Base-by-base conservation (phyloP, 441 rosid species). In the Eruca vesicaria region DNA sequence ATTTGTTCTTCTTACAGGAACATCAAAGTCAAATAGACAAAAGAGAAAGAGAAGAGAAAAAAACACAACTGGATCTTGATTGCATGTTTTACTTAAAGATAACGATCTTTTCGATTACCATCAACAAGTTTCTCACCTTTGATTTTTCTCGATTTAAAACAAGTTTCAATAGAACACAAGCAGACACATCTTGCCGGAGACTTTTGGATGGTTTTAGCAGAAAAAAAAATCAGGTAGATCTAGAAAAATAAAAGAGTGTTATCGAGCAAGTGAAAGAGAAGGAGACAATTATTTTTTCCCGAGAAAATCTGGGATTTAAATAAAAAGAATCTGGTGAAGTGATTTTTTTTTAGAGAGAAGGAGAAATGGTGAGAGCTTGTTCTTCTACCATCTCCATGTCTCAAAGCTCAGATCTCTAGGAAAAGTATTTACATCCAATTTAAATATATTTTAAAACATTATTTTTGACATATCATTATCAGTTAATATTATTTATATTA, bases 381-480 rank as follows among this genome's bases (percentile, higher is more conserved):
- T 78, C 83, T 74, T 71, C 89, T 80, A 80, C 84, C 88, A 69
- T 85, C 90, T 84, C 86, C 58, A 53, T 53, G 26, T 53, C 84
- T 86, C 80, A 84, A 14, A 79, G 88, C 80, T 36, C 77, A 74
- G 82, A 79, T 79, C 81, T 81, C 77, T 68, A 79, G 55, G 79
- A 70, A 48, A 83, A 82, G 81, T 82, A 69, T 77, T 66, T 64
- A 80, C 52, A 28, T 63, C 68, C 55, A 67, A 53, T 12, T 63
- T 52, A 68, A 21, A 53, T 2, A 29, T 29, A 28, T 29, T 4
- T 29, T 73, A 28, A 28, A 28, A 28, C 31, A 28, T 28, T 28
- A 28, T 28, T 28, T 79, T 28, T 5, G 31, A 28, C 31, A 28
- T 28, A 28, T 28, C 31, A 28, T 28, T 28, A 2, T 28, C 31